phyloP scores from a whole-genome alignment of 2,329 filamentous ascomycete species.

The Fusarium luffae region DNA sequence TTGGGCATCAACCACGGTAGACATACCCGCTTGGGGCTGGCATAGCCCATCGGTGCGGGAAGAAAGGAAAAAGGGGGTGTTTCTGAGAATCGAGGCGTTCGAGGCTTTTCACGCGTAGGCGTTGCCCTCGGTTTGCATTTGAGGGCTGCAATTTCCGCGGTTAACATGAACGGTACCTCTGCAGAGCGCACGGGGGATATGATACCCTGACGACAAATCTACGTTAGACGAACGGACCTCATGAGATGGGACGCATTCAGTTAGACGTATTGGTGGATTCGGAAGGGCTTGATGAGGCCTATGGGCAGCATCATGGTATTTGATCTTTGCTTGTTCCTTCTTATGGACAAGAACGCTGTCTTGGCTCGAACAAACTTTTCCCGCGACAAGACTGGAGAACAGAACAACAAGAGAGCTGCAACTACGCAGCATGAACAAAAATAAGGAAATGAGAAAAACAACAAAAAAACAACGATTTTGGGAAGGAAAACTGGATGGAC shows the following conservation, averaged over 20 bases:
- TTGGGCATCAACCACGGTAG: slow-evolving; percentile 44
- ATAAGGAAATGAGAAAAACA: slow-evolving; percentile 43
- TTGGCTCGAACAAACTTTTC: slow-evolving; percentile 22
- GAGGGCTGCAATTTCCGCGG: slow-evolving; percentile 45
- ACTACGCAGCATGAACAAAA: slow-evolving; percentile 30
- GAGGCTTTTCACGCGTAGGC: slow-evolving; percentile 43
- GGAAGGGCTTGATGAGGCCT: slow-evolving; percentile 21
- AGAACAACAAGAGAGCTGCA: slow-evolving; percentile 26
- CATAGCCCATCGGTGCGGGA: slow-evolving; percentile 38
- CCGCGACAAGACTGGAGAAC: slow-evolving; percentile 27
- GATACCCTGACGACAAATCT: slow-evolving; percentile 53
- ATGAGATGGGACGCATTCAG: slow-evolving; percentile 42
- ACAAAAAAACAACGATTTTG: slow-evolving; percentile 38
- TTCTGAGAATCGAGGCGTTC: slow-evolving; percentile 43
- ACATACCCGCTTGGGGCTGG: slow-evolving; percentile 42
- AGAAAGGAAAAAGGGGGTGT: slow-evolving; percentile 28
- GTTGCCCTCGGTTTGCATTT: slow-evolving; percentile 43
- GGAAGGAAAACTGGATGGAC: slow-evolving; percentile 42
- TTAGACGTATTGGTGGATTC: slow-evolving; percentile 43
- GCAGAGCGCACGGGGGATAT: slow-evolving; percentile 45
- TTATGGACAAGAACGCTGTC: slow-evolving; percentile 18
- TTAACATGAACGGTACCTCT: slow-evolving; percentile 42
- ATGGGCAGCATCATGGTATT: slow-evolving; percentile 27
- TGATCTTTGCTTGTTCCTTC: slow-evolving; percentile 25
- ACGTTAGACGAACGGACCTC: slow-evolving; percentile 49